Evolutionary conservation across 2,329 filamentous ascomycete genomes (phyloP), one percentile per base, ranked within the genome.

Genomic region (Endocalyx cinctus): DNA sequence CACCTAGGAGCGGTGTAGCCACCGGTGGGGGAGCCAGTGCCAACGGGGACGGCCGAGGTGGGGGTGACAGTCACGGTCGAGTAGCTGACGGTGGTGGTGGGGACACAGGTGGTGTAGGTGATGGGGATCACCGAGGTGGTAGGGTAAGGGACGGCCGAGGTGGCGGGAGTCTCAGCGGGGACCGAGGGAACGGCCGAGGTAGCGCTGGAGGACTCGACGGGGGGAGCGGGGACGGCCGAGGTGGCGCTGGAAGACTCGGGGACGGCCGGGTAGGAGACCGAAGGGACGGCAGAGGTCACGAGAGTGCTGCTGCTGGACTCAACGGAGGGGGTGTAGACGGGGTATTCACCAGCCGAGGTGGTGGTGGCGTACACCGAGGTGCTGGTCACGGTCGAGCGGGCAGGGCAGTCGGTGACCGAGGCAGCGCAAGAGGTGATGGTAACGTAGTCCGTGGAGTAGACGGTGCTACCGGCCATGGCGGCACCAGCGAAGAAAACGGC

Each of bases 361-460:
- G 45, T 45, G 29, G 58, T 57, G 25, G 60, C 54, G 63, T 62
- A 61, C 52, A 64, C 38, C 33, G 60, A 64, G 57, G 60, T 65
- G 38, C 60, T 60, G 48, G 60, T 67, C 38, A 58, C 53, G 45
- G 51, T 55, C 32, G 56, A 59, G 46, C 54, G 46, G 41, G 60
- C 65, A 35, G 70, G 73, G 72, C 80, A 84, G 75, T 82, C 54
- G 58, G 74, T 71, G 53, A 82, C 75, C 41, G 68, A 67, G 31
- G 75, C 64, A 38, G 61, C 69, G 69, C 76, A 80, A 33, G 72
- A 76, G 59, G 73, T 79, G 67, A 79, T 64, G 62, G 76, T 79
- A 48, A 74, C 64, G 55, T 70, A 66, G 55, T 77, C 67, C 46
- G 72, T 77, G 54, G 64, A 61, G 70, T 73, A 77, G 63, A 78